Evolutionary conservation across 2,329 filamentous ascomycete genomes (phyloP).

Genomic region (Fusarium sp.): DNA sequence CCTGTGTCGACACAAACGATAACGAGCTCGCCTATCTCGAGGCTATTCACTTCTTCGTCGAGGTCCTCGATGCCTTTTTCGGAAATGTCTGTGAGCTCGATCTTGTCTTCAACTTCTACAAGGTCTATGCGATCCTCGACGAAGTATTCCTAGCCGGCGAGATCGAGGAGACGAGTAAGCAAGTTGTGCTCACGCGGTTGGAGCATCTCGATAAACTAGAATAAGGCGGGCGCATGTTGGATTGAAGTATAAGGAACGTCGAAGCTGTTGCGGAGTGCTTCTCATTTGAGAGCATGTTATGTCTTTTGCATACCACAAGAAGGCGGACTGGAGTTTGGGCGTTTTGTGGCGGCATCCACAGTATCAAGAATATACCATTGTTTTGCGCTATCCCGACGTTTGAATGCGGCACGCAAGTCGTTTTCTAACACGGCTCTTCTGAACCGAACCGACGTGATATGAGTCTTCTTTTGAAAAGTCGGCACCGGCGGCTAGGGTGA

Average conservation of each 20-base stretch:
- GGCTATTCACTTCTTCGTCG: constrained; percentile 99
- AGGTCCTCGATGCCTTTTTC: constrained; percentile 98
- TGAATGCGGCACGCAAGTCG: not conserved
- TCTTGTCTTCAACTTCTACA: constrained; percentile 84
- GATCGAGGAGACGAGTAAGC: constrained; percentile 98
- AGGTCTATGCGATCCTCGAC: constrained; percentile 97
- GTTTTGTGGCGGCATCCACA: constrained; percentile 28
- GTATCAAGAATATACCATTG: constrained; percentile 33
- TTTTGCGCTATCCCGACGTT: not conserved
- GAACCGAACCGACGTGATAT: not conserved
- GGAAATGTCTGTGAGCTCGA: constrained; percentile 99
- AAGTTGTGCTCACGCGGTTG: constrained; percentile 92
- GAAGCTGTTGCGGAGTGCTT: not conserved
- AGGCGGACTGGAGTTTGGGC: constrained; percentile 36
- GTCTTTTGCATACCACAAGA: constrained; percentile 29
- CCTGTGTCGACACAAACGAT: constrained; percentile 98
- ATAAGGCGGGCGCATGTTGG: constrained; percentile 55
- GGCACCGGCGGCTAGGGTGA: not conserved
- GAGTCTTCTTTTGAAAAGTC: not conserved
- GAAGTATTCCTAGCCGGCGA: constrained; percentile 98
- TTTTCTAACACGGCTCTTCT: not conserved
- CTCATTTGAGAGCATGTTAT: not conserved
- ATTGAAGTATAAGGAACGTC: not conserved
- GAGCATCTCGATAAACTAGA: constrained; percentile 98
- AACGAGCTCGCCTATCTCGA: constrained; percentile 97